A percentile compares a stretch with the other conserved stretches of the same genome.
Conservation (phyloP, 805 yeast species). For the Sugiyamaella lignohabitans region DNA sequence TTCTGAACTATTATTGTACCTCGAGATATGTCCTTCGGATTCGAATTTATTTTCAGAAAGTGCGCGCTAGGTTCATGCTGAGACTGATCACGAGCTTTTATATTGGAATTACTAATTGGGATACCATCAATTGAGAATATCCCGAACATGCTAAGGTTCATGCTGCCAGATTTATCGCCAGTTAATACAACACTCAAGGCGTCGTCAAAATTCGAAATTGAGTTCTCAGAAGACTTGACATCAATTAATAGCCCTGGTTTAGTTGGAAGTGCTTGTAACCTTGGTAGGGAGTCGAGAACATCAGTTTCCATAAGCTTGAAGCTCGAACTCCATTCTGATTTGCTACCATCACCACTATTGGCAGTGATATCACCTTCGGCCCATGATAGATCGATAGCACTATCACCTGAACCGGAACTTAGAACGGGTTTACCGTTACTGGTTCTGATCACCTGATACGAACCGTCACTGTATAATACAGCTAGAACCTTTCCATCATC, state of each 20-base stretch:
- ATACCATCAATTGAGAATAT: conserved; percentile 27
- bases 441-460: conserved; percentile 41
- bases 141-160: conserved; percentile 32
- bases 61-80: background rate
- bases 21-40: background rate
- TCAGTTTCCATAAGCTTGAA: conserved; percentile 8
- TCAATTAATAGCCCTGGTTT: conserved; percentile 12
- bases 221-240: conserved; percentile 17
- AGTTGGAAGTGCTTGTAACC: conserved; percentile 13
- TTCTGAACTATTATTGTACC: background rate
- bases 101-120: conserved; percentile 8
- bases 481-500: conserved; percentile 39
- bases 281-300: conserved; percentile 23
- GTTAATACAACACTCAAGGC: background rate
- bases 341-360: background rate
- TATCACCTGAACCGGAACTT: conserved; percentile 7
- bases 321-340: no score
- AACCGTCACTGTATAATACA: conserved; percentile 40
- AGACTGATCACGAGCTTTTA: background rate
- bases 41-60: background rate
- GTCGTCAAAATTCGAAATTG: conserved; percentile 16
- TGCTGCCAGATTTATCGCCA: conserved; percentile 24
- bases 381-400: conserved; percentile 20
- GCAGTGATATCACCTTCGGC: background rate
- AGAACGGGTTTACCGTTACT: conserved; percentile 40